phyloP scores from a whole-genome alignment of 1,139 yeast genomes.

The Taiozyma sp. region DNA sequence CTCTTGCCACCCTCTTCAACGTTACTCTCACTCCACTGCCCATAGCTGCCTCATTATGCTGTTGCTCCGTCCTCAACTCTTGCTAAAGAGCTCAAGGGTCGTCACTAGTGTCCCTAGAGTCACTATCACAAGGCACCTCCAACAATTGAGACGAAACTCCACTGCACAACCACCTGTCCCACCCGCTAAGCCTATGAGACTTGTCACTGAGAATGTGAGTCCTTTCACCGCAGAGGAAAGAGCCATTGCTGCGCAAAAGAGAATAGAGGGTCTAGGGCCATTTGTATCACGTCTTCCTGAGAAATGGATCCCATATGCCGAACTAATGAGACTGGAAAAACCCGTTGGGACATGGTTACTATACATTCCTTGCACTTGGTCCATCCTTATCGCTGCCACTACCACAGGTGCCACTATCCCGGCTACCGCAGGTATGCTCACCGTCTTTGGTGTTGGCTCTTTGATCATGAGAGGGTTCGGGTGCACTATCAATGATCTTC shows the following conservation, averaged over 20 bases:
- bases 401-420: slow-evolving; percentile 63
- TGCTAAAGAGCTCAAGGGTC: background rate
- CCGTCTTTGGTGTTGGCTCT: slow-evolving; percentile 78
- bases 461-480: slow-evolving; percentile 97
- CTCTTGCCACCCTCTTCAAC: background rate
- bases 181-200: background rate
- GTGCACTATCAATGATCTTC: slow-evolving; percentile 88
- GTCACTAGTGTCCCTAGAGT: background rate
- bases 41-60: background rate
- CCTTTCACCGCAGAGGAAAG: slow-evolving; percentile 43
- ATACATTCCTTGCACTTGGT: slow-evolving; percentile 68
- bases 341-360: slow-evolving; percentile 91
- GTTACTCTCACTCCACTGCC: background rate
- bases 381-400: slow-evolving; percentile 69
- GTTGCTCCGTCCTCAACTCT: background rate
- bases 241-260: slow-evolving; percentile 49
- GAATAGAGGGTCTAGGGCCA: slow-evolving; percentile 56
- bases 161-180: background rate
- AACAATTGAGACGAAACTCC: background rate
- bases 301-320: slow-evolving; percentile 83
- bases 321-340: slow-evolving; percentile 84
- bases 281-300: slow-evolving; percentile 62
- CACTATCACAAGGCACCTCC: background rate
- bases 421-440: slow-evolving; percentile 53
- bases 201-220: background rate